These are phyloP conservation scores for Magnaporthiopsis rhizophila DNA, from an alignment of 2,329 filamentous ascomycete species.

Conservation along the genomic window DNA sequence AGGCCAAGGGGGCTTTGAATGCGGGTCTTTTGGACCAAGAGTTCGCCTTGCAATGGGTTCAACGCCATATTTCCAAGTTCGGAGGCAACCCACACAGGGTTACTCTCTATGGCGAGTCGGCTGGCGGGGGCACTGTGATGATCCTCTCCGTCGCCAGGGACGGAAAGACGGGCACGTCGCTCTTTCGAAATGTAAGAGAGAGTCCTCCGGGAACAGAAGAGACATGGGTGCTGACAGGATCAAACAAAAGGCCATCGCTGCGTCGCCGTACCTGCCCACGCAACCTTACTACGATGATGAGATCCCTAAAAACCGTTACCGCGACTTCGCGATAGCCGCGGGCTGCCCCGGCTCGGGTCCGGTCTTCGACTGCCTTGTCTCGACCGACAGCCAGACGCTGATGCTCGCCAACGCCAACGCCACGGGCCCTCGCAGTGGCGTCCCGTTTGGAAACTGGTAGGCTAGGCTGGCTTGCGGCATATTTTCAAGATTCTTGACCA, in stretches of 20 bases:
- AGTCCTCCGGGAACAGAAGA: background rate
- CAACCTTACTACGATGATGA: constrained; percentile 39
- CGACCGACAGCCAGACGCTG: constrained; percentile 21
- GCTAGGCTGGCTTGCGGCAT: background rate
- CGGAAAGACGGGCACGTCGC: constrained; percentile 17
- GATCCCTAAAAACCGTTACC: constrained; percentile 35
- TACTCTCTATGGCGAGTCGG: constrained; percentile 46
- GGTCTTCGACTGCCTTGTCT: constrained; percentile 17
- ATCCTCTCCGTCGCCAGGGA: constrained; percentile 19
- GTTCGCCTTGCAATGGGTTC: constrained; percentile 44
- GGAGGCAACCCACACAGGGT: constrained; percentile 44
- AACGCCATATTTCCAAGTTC: constrained; percentile 42
- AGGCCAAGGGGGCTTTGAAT: constrained; percentile 30
- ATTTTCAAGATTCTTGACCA: too few species aligned
- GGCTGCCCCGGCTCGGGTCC: constrained; percentile 27
- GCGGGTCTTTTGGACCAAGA: constrained; percentile 46
- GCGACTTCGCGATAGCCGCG: constrained; percentile 31
- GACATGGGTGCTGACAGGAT: background rate
- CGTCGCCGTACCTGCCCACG: constrained; percentile 36
- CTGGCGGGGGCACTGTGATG: constrained; percentile 42
- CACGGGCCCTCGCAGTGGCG: constrained; percentile 11
- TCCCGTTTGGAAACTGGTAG: constrained; percentile 15
- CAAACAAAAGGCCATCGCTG: constrained; percentile 5
- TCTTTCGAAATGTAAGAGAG: constrained; percentile 29
- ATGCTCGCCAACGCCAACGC: constrained; percentile 17